These are phyloP conservation scores for Arthroderma sp. DNA, from an alignment of 2,329 filamentous ascomycete species.

Conservation along the genomic window DNA sequence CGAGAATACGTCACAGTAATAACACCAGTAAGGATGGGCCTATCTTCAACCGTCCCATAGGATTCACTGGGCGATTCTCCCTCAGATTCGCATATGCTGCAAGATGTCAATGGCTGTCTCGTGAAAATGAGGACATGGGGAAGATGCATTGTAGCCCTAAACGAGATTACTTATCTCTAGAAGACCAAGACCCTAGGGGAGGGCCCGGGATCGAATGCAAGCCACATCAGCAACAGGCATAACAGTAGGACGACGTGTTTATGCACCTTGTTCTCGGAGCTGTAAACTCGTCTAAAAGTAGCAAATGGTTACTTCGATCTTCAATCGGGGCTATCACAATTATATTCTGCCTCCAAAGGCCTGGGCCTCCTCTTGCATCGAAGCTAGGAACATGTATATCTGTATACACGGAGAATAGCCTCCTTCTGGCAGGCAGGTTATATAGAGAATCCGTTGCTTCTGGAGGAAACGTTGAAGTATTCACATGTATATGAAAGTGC, in stretches of 20 bases:
- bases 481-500: too few relatives aligned
- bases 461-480: too few relatives aligned
- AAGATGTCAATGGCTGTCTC: neutral
- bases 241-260: neutral
- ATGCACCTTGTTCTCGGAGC: neutral
- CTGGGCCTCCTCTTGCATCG: neutral
- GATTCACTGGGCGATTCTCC: neutral
- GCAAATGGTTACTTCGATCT: neutral
- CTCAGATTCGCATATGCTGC: neutral
- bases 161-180: neutral
- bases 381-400: too few relatives aligned
- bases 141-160: neutral
- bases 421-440: too few relatives aligned
- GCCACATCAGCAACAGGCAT: constrained; percentile 2
- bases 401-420: too few relatives aligned
- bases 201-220: neutral
- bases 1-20: neutral
- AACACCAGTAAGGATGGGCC: too few relatives aligned
- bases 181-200: too few relatives aligned
- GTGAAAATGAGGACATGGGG: neutral
- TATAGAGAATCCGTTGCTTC: too few relatives aligned
- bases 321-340: neutral
- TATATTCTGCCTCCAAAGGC: neutral
- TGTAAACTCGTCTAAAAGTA: neutral
- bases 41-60: neutral